Percentiles rank a stretch among this genome's conserved stretches.
Conservation (phyloP, 306 rosid species). For the Inga laurina region DNA sequence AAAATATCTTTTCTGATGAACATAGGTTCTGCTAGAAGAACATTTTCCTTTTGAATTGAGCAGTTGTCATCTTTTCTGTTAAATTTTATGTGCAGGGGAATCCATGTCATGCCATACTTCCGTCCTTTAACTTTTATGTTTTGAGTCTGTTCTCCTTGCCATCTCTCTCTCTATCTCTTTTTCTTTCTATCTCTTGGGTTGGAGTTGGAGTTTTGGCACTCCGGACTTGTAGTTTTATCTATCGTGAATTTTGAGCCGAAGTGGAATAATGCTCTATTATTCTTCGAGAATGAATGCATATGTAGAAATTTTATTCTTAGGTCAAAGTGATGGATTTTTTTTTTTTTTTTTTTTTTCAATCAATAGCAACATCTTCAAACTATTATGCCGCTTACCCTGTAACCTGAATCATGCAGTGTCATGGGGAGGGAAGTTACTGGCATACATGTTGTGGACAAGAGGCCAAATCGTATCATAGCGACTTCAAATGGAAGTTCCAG, state of each 20-base stretch:
- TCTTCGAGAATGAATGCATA: background rate
- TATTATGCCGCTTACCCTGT: conserved; percentile 25
- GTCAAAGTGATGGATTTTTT: background rate
- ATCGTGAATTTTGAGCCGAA: background rate
- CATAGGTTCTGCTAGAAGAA: conserved; percentile 1
- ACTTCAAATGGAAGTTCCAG: conserved; percentile 52
- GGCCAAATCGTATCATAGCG: conserved; percentile 43
- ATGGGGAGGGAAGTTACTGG: conserved; percentile 94
- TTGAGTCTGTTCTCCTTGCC: background rate
- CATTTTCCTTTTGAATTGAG: conserved; percentile 18
- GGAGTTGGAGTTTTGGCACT: conserved; percentile 19
- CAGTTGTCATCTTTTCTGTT: background rate
- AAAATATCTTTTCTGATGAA: background rate
- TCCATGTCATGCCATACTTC: conserved; percentile 13
- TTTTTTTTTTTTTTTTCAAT: background rate
- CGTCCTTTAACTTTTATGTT: background rate
- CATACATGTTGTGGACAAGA: conserved; percentile 47
- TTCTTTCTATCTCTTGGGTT: background rate
- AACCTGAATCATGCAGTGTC: conserved; percentile 53
- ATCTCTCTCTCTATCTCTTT: background rate
- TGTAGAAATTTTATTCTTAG: conserved; percentile 15
- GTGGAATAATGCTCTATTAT: background rate
- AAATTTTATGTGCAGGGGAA: conserved; percentile 4
- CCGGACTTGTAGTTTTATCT: conserved; percentile 6
- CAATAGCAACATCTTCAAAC: conserved; percentile 5